Conservation (phyloP, 257 asterid species). For the Nicotiana tomentosiformis region DNA sequence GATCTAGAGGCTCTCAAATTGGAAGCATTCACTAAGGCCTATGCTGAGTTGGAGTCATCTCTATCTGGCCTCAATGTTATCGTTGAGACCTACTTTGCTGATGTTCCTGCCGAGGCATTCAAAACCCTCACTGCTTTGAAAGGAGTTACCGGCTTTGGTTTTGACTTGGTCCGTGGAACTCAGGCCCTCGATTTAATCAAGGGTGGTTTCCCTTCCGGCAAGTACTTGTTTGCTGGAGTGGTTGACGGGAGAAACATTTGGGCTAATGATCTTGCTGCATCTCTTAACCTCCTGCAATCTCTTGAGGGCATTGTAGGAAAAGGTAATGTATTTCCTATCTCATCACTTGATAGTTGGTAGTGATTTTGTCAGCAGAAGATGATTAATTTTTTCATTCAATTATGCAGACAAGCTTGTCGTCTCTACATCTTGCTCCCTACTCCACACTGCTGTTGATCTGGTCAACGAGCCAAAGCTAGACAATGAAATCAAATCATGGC, state of each 20-base stretch:
- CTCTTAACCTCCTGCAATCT: conserved; percentile 51
- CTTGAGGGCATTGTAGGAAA: conserved; percentile 88
- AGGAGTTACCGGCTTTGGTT: conserved; percentile 47
- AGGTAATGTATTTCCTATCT: conserved; percentile 32
- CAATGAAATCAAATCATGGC: conserved; percentile 86
- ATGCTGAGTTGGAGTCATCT: conserved; percentile 35
- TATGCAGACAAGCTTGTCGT: conserved; percentile 84
- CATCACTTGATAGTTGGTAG: not conserved
- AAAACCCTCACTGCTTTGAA: conserved; percentile 43
- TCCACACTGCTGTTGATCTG: conserved; percentile 96
- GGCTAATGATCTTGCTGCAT: conserved; percentile 86
- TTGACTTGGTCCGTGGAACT: conserved; percentile 69
- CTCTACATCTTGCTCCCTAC: conserved; percentile 85
- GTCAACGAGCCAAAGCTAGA: conserved; percentile 84
- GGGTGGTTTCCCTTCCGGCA: conserved; percentile 81
- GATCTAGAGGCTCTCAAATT: conserved; percentile 46
- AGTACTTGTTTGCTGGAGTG: conserved; percentile 89
- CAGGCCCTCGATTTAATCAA: conserved; percentile 74
- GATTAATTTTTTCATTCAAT: not conserved
- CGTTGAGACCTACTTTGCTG: conserved; percentile 49
- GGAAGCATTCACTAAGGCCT: conserved; percentile 44
- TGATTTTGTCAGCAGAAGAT: not conserved
- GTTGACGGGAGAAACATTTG: conserved; percentile 99
- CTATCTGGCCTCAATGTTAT: conserved; percentile 45
- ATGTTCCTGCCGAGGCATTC: conserved; percentile 45